A percentile compares a stretch with the other conserved stretches of the same genome.
These are phyloP conservation scores for Firmiana major DNA, from an alignment of 345 rosid genomes.

Conservation along the genomic window DNA sequence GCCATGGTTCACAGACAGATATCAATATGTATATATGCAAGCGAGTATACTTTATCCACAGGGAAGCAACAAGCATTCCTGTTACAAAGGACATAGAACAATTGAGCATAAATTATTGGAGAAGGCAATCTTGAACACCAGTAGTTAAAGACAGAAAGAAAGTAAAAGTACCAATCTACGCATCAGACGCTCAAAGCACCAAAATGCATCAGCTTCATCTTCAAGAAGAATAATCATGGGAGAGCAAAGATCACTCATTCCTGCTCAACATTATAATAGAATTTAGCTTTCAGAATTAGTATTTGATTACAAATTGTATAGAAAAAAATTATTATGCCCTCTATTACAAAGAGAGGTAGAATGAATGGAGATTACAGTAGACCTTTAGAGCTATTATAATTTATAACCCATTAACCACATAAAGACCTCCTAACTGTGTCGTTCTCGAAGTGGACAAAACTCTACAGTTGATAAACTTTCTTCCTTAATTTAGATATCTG, in stretches of 20 bases:
- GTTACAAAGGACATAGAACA: background rate
- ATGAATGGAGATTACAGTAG: background rate
- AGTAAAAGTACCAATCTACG: slow-evolving; percentile 73
- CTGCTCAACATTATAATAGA: slow-evolving; percentile 38
- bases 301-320: background rate
- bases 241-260: slow-evolving; percentile 99
- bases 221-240: slow-evolving; percentile 97
- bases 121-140: background rate
- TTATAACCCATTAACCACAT: background rate
- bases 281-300: slow-evolving; percentile 10
- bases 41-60: background rate
- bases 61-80: background rate
- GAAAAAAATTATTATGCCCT: background rate
- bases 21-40: background rate
- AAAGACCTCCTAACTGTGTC: background rate
- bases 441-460: background rate
- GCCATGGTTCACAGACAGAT: background rate
- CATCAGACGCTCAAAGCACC: slow-evolving; percentile 98
- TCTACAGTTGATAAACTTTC: background rate
- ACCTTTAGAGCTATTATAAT: background rate
- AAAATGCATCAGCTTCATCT: slow-evolving; percentile 94
- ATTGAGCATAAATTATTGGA: background rate
- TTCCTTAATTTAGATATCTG: background rate
- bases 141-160: background rate
- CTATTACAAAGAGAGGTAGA: background rate